These are phyloP conservation scores for Chaetomium sp. DNA, from an alignment of 2,329 filamentous ascomycete genomes.

Conservation along the genomic window DNA sequence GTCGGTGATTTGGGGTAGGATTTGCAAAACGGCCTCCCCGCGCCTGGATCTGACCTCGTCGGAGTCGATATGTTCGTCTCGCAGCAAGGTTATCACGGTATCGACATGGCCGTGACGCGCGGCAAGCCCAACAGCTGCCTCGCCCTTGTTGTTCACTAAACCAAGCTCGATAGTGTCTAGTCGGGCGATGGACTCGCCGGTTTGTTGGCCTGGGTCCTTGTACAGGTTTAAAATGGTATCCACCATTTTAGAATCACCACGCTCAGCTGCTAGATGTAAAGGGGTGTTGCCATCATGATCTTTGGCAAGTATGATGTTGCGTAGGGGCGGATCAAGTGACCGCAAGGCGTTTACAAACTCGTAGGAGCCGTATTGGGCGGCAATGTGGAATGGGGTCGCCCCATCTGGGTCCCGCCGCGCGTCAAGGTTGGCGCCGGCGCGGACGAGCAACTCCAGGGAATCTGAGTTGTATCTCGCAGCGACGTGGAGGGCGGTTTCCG, in stretches of 20 bases:
- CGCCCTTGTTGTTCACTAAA: neutral
- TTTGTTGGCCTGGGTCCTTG: neutral
- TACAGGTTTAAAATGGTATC: neutral
- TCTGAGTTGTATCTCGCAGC: neutral
- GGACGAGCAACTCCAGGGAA: neutral
- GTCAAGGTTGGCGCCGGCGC: neutral
- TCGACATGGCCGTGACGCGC: neutral
- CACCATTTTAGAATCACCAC: neutral
- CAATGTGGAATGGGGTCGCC: neutral
- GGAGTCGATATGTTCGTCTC: neutral
- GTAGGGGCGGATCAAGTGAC: neutral
- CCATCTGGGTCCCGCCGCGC: neutral
- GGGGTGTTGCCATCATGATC: neutral
- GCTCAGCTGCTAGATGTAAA: neutral
- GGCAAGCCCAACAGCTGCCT: neutral
- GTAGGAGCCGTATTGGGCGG: neutral
- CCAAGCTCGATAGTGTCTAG: neutral
- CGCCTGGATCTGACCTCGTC: neutral
- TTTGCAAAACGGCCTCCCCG: neutral
- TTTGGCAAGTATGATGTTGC: neutral
- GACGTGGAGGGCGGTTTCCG: neutral
- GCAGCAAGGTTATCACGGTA: neutral
- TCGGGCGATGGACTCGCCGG: neutral
- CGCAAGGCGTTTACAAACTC: neutral
- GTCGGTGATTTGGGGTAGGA: neutral